Percentiles rank a stretch among this genome's conserved stretches.
These are phyloP conservation scores for Phytophthora tentaculata DNA, from an alignment of 352 stramenopile species.

Conservation along the genomic window DNA sequence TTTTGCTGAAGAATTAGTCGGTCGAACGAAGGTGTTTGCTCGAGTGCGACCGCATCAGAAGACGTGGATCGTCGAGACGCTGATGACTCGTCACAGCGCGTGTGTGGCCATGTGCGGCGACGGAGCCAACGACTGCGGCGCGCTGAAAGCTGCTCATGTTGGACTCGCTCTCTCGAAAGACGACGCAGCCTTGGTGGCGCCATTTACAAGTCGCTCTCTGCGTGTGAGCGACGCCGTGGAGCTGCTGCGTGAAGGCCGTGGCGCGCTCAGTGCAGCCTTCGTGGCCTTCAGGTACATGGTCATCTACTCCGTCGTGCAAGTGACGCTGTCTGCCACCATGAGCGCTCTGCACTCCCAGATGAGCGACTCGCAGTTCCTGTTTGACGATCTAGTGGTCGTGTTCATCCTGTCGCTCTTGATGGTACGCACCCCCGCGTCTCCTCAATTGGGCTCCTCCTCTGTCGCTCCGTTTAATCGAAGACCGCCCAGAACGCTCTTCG, in stretches of 20 bases:
- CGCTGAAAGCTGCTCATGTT: conserved; percentile 90
- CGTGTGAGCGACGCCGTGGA: conserved; percentile 83
- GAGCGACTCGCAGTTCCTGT: conserved; percentile 83
- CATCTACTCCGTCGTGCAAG: conserved; percentile 91
- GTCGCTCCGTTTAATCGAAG: conserved; percentile 39
- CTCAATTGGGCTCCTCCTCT: conserved; percentile 36
- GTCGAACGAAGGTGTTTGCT: conserved; percentile 71
- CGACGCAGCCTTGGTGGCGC: conserved; percentile 90
- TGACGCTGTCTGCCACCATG: conserved; percentile 72
- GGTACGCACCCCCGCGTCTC: conserved; percentile 58
- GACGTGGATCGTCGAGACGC: conserved; percentile 77
- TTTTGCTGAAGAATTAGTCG: conserved; percentile 65
- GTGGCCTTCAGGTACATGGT: conserved; percentile 93
- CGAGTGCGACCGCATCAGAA: conserved; percentile 80
- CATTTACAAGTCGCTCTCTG: conserved; percentile 91
- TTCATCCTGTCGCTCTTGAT: conserved; percentile 77
- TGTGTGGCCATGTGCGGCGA: conserved; percentile 79
- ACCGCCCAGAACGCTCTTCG: conserved; percentile 69
- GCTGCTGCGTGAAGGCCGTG: conserved; percentile 89
- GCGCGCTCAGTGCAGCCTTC: conserved; percentile 89
- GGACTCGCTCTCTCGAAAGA: conserved; percentile 88
- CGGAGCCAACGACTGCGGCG: conserved; percentile 91
- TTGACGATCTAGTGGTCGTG: conserved; percentile 77
- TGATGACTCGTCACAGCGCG: conserved; percentile 56
- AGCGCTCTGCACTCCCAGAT: conserved; percentile 70